A percentile compares a stretch with the other conserved stretches of the same genome.
Conservation (phyloP, 2,329 filamentous ascomycete species). For the Aspergillus sp. region DNA sequence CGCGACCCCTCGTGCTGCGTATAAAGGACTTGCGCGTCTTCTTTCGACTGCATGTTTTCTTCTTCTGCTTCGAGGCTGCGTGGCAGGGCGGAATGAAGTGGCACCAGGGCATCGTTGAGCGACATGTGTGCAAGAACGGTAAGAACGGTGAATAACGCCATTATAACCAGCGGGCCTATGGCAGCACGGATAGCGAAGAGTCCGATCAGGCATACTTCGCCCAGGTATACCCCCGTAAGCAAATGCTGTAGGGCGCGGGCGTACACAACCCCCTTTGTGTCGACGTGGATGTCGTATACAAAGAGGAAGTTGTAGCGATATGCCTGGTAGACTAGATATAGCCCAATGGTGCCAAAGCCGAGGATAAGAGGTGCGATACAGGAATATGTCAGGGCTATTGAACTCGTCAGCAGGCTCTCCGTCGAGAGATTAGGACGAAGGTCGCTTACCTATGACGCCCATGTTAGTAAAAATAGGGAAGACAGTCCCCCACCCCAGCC, state of each 20-base stretch:
- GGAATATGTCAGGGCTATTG: constrained; percentile 69
- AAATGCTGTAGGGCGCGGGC: constrained; percentile 77
- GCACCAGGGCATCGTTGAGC: constrained; percentile 36
- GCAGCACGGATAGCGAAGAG: constrained; percentile 61
- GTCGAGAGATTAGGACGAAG: neutral
- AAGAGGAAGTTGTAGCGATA: constrained; percentile 88
- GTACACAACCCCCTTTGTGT: constrained; percentile 84
- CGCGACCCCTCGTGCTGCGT: constrained; percentile 12
- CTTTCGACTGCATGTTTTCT: constrained; percentile 35
- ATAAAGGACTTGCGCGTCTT: constrained; percentile 17
- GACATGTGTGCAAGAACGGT: constrained; percentile 63
- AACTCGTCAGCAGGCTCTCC: constrained; percentile 4
- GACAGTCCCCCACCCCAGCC: constrained; percentile 76
- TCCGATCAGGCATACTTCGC: constrained; percentile 74
- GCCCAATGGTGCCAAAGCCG: constrained; percentile 67
- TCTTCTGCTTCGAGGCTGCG: constrained; percentile 53
- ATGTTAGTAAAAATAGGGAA: constrained; percentile 73
- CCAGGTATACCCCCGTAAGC: constrained; percentile 73
- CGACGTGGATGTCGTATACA: constrained; percentile 68
- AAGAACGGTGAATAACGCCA: constrained; percentile 65
- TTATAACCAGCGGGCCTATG: constrained; percentile 62
- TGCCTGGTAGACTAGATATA: constrained; percentile 72
- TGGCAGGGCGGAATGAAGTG: constrained; percentile 57
- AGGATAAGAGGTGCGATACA: constrained; percentile 79
- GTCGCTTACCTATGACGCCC: constrained; percentile 60